These are phyloP conservation scores for Aspergillus ibericus DNA, from an alignment of 2,329 filamentous ascomycete genomes.

Conservation along the genomic window DNA sequence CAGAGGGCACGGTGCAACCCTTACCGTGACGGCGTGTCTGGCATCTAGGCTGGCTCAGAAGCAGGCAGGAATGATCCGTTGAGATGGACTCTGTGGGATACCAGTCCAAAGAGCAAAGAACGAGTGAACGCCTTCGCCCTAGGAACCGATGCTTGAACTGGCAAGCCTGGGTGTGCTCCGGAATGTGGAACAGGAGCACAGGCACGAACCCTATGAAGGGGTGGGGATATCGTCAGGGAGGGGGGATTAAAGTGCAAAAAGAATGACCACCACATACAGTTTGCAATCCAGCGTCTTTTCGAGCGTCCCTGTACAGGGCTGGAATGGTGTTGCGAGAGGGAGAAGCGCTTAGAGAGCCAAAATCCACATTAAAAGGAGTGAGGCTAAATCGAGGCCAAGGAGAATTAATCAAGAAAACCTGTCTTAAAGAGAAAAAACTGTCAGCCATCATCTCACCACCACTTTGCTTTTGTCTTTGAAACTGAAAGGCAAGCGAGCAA, in stretches of 20 bases:
- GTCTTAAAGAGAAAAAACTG: slow-evolving; percentile 18
- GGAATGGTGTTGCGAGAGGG: slow-evolving; percentile 21
- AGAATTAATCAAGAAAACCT: slow-evolving; percentile 18
- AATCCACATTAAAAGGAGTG: slow-evolving; percentile 29
- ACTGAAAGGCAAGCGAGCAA: background rate
- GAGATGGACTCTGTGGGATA: slow-evolving; percentile 37
- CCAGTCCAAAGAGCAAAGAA: slow-evolving; percentile 43
- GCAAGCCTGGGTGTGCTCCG: slow-evolving; percentile 34
- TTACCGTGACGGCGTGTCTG: slow-evolving; percentile 46
- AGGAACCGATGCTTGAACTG: slow-evolving; percentile 34
- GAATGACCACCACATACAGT: slow-evolving; percentile 37
- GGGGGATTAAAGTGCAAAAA: slow-evolving; percentile 28
- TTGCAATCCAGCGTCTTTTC: slow-evolving; percentile 32
- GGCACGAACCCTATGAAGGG: slow-evolving; percentile 44
- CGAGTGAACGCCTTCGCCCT: slow-evolving; percentile 51
- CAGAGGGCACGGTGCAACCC: slow-evolving; percentile 43
- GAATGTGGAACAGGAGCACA: slow-evolving; percentile 40
- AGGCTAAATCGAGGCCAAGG: slow-evolving; percentile 24
- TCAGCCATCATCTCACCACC: slow-evolving; percentile 11
- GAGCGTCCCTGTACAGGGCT: slow-evolving; percentile 27
- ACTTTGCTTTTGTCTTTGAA: background rate
- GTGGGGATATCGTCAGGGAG: slow-evolving; percentile 39
- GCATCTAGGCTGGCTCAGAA: slow-evolving; percentile 44
- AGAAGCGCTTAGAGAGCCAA: slow-evolving; percentile 25
- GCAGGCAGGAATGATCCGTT: slow-evolving; percentile 42